phyloP scores from a whole-genome alignment of 2,329 filamentous ascomycete genomes.

The Neocucurbitaria cava region DNA sequence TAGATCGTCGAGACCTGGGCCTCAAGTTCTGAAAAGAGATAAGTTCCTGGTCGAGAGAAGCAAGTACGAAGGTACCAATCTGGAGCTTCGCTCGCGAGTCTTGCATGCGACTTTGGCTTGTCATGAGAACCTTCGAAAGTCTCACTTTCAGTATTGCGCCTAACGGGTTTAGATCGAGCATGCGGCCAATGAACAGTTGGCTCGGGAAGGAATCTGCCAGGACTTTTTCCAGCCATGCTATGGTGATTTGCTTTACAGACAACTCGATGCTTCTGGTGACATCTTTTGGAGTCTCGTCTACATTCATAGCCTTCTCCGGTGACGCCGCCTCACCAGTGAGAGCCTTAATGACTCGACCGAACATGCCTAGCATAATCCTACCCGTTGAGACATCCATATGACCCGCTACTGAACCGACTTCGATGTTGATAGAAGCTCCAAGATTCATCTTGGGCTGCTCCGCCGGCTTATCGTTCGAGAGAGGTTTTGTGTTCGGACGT shows the following conservation, averaged over 20 bases:
- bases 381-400: conserved; percentile 47
- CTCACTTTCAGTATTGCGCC: conserved; percentile 39
- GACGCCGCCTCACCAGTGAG: conserved; percentile 16
- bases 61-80: conserved; percentile 55
- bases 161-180: conserved; percentile 32
- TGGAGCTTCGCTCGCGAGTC: conserved; percentile 32
- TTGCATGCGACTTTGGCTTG: conserved; percentile 21
- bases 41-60: conserved; percentile 58
- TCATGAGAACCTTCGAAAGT: conserved; percentile 32
- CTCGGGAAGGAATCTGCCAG: conserved; percentile 30
- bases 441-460: conserved; percentile 13
- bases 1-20: conserved; percentile 34
- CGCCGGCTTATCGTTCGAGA: conserved; percentile 4
- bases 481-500: conserved; percentile 16
- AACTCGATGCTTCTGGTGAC: conserved; percentile 24
- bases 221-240: conserved; percentile 43
- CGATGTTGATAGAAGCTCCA: conserved; percentile 32
- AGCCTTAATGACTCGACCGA: conserved; percentile 31
- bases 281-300: background rate
- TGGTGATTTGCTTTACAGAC: conserved; percentile 33
- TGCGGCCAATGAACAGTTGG: conserved; percentile 1
- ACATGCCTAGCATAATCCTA: conserved; percentile 42
- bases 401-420: conserved; percentile 42
- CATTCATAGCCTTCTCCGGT: conserved; percentile 3
- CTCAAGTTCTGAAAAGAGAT: conserved; percentile 56